Base-by-base conservation (phyloP, 2,329 filamentous ascomycete genomes). In the Pestalotiopsis sp. region DNA sequence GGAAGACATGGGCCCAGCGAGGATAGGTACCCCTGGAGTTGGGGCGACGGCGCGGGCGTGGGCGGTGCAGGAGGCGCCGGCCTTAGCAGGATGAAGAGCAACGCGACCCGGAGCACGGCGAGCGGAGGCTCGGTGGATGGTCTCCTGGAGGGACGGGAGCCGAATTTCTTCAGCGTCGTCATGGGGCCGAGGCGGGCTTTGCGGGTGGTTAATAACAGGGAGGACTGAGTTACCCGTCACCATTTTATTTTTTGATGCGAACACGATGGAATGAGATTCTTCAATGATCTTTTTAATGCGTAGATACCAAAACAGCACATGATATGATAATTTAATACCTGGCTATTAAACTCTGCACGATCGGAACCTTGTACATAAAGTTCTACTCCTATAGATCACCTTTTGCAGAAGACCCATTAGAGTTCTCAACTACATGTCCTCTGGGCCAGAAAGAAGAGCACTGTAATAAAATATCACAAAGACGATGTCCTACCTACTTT, bases 131-230 rank as follows among this genome's bases (percentile, higher is more conserved):
- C 79, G 38, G 80, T 76, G 1, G 80, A 82, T 66, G 75, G 75
- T 6, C 70, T 83, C 70, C 70, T 83, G 31, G 80, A 83, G 25
- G 81, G 80, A 11, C 85, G 88, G 70, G 90, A 93, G 77, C 92
- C 92, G 69, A 91, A 86, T 69, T 94, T 93, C 80, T 89, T 92
- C 78, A 91, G 86, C 64, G 90, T 92, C 36, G 80, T 93, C 74
- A 78, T 93, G 79, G 91, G 90, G 70, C 91, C 91, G 25, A 83
- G 90, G 74, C 82, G 91, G 75, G 92, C 90, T 74, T 80, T 93
- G 80, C 83, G 90, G 75, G 90, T 93, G 45, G 90, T 93, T 25
- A 93, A 93, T 63, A 80, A 78, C 14, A 77, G 77, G 64, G 82
- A 83, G 74, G 74, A 82, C 23, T 70, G 56, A 31, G 25, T 4